phyloP scores from a whole-genome alignment of 2,329 filamentous ascomycete genomes.

The Cyclaneusma minus region DNA sequence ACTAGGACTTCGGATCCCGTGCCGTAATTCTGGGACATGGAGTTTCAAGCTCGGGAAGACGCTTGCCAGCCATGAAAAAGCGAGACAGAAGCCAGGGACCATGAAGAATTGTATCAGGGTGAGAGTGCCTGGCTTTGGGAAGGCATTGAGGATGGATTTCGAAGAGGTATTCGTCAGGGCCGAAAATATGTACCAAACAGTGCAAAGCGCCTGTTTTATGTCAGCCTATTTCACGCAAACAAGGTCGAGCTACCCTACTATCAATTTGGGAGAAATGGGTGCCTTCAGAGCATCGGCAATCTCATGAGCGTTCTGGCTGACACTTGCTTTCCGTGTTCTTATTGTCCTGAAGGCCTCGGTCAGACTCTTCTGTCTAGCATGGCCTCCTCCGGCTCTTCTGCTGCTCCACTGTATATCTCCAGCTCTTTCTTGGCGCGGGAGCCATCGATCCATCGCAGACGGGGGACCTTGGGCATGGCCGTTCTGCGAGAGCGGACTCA shows the following conservation, averaged over 20 bases:
- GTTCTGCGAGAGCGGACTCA: constrained; percentile 10
- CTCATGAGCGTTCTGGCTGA: constrained; percentile 86
- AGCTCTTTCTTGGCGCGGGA: constrained; percentile 36
- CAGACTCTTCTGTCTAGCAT: constrained; percentile 70
- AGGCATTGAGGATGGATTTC: constrained; percentile 86
- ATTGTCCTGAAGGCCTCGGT: constrained; percentile 78
- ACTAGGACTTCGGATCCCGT: constrained; percentile 70
- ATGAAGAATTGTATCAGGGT: constrained; percentile 90
- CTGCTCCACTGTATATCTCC: constrained; percentile 11
- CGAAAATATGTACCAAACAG: constrained; percentile 89
- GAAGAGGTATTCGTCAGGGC: constrained; percentile 95
- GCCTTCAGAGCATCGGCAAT: constrained; percentile 82
- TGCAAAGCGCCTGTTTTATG: constrained; percentile 54
- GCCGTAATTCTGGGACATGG: constrained; percentile 61
- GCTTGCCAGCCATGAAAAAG: constrained; percentile 61
- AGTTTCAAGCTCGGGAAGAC: constrained; percentile 56
- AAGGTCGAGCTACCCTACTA: constrained; percentile 39
- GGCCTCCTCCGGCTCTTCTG: constrained; percentile 24
- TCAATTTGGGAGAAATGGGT: constrained; percentile 73
- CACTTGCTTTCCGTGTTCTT: constrained; percentile 63
- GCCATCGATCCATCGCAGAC: constrained; percentile 39
- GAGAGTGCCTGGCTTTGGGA: constrained; percentile 79
- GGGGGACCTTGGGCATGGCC: constrained; percentile 13
- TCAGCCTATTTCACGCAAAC: constrained; percentile 10
- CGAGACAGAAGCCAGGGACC: constrained; percentile 74